phyloP scores from a whole-genome alignment of 148 eudicot genomes.

The Rhododendron molle region DNA sequence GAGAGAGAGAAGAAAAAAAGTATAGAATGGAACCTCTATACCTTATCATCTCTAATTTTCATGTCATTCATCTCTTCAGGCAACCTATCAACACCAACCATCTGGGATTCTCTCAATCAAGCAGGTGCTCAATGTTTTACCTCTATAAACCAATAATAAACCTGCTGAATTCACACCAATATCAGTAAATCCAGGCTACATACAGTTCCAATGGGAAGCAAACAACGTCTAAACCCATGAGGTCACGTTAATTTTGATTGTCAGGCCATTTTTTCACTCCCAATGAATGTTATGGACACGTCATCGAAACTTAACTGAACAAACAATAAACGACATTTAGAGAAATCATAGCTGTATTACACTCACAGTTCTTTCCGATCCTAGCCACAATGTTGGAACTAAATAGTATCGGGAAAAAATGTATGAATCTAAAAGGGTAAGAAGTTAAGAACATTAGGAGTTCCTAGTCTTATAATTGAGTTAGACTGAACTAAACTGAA shows the following conservation, averaged over 20 bases:
- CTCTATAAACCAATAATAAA: background rate
- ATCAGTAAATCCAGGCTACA: background rate
- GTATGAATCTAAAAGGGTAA: background rate
- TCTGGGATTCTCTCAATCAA: constrained; percentile 48
- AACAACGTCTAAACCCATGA: background rate
- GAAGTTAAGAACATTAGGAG: background rate
- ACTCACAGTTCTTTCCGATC: background rate
- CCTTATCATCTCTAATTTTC: constrained; percentile 83
- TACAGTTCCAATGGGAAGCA: background rate
- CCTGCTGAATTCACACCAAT: constrained; percentile 5
- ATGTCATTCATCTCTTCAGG: constrained; percentile 82
- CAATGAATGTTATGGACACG: background rate
- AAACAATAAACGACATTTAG: background rate
- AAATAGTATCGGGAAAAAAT: background rate
- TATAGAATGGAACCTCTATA: background rate
- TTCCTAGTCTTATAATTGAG: background rate
- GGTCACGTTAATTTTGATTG: background rate
- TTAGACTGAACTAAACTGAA: background rate
- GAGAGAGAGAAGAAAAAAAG: no score
- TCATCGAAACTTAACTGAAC: background rate
- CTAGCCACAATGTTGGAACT: background rate
- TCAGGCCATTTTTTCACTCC: background rate
- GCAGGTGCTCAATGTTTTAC: constrained; percentile 21
- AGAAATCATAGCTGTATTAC: background rate
- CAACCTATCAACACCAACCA: constrained; percentile 46